Evolutionary conservation across 2,329 filamentous ascomycete species (phyloP), one percentile per base, ranked within the genome.

Genomic region (Claviceps sp.): DNA sequence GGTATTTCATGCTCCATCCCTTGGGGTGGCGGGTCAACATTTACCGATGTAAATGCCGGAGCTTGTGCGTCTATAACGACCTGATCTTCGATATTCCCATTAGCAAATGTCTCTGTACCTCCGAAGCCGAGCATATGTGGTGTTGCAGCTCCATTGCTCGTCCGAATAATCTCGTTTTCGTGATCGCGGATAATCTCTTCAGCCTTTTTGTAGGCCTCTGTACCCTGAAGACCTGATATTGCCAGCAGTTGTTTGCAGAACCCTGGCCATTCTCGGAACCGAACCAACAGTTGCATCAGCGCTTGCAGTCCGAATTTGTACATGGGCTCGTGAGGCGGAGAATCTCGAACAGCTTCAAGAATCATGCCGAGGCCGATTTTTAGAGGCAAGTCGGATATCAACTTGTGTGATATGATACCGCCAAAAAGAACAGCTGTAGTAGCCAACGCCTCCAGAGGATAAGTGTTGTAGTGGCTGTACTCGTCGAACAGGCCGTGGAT

Each of bases 221-320:
- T 95, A 5, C 85, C 85, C 57, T 86, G 85, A 20, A 98, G 76
- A 42, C 82, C 86, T 0, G 86, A 83, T 40, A 95, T 88, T 55
- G 88, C 83, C 22, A 94, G 69, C 5, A 98, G 77, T 55, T 93
- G 81, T 55, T 85, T 83, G 65, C 91, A 97, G 61, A 96, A 94
- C 2, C 86, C 87, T n/a, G 89, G 88, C 93, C 93, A 98, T 63
- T 98, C 93, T 4, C 82, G 77, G 47, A 98, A 80, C 42, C 93
- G 82, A 40, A 80, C 77, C 51, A 88, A 83, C 50, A 97, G 79
- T 66, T 97, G 89, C 64, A 96, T 84, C 54, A 98, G 77, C 16
- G 93, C 93, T 65, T 98, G 93, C 13, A 98, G 77, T 11, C 94
- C 93, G 64, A 98, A 98, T 61, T 96, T 95, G 73, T 93, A 97